Base-by-base conservation (phyloP, 129 eudicot genomes). In the Ambrosia artemisiifolia region DNA sequence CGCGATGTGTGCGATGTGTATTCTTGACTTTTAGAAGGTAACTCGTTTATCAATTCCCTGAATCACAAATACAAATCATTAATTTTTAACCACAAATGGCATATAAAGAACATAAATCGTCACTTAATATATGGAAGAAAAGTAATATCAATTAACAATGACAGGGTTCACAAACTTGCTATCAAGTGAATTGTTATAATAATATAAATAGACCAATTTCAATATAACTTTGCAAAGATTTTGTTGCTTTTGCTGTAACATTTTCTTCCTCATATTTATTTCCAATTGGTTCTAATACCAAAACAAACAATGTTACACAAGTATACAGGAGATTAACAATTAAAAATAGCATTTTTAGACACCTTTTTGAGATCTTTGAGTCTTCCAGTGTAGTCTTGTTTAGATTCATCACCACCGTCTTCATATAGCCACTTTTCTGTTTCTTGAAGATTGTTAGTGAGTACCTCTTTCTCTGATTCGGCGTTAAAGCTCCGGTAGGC, bases 381-480 rank as follows among this genome's bases (percentile, higher is more conserved):
- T 74, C 83, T 94, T 65, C 79, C 36, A 3, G 83, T 35, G 79
- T 90, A 94, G 69, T 84, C 96, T 76, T 71, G 47, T 75, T 88
- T 92, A 46, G 87, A 66, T 72, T 93, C 96, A 75, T 89, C 96
- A 66, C 87, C 92, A 49, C 95, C 94, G 20, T 89, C 95, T 81
- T 85, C 96, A 61, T 87, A 93, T 43, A 93, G 87, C 98, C 96
- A 93, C 2, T 89, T 91, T 67, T 93, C 98, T 0, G 88, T 89
- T 48, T 84, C 84, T 78, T 87, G 95, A 70, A 93, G 74, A 46
- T 47, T 80, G 69, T 74, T 68, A 53, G 85, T 75, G 60, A 93
- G 76, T 7, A 56, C 82, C 38, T 85, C 92, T 79, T 76, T 82
- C 76, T 93, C 98, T 30, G 76, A 44, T 36, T 84, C 87, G 1